Percentiles rank a stretch among this genome's conserved stretches.
These are phyloP conservation scores for Bremia lactucae DNA, from an alignment of 352 stramenopile genomes.

Conservation along the genomic window DNA sequence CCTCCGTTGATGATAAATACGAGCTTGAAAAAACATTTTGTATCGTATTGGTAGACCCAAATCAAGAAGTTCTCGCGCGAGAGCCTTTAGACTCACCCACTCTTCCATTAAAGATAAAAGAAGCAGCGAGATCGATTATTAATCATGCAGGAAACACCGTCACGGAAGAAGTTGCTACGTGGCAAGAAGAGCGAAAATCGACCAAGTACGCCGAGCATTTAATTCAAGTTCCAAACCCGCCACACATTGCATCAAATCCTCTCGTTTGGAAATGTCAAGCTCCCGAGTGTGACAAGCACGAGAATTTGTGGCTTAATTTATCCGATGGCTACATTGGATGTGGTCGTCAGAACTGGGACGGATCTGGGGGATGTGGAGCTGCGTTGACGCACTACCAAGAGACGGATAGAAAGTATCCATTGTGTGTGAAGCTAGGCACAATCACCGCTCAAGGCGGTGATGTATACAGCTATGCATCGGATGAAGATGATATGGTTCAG, in stretches of 20 bases:
- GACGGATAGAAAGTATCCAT: conserved; percentile 88
- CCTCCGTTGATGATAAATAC: conserved; percentile 81
- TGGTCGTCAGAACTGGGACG: conserved; percentile 92
- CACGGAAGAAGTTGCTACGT: conserved; percentile 65
- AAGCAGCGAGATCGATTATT: conserved; percentile 51
- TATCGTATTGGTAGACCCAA: conserved; percentile 61
- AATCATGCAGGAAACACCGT: conserved; percentile 71
- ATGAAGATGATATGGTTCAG: conserved; percentile 96
- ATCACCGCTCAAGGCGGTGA: conserved; percentile 93
- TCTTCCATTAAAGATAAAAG: conserved; percentile 39
- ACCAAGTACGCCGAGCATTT: conserved; percentile 74
- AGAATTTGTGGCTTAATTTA: conserved; percentile 99
- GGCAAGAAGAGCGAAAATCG: conserved; percentile 70
- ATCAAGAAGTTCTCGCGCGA: conserved; percentile 26
- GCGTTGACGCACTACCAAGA: conserved; percentile 93
- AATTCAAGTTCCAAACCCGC: conserved; percentile 43
- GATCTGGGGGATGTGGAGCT: conserved; percentile 91
- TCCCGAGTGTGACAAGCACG: conserved; percentile 89
- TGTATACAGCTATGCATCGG: conserved; percentile 96
- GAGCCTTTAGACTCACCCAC: conserved; percentile 23
- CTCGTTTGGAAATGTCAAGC: conserved; percentile 82
- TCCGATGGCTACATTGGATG: conserved; percentile 84
- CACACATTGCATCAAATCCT: conserved; percentile 63
- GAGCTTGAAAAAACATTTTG: conserved; percentile 70
- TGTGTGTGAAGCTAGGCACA: conserved; percentile 97